phyloP scores from a whole-genome alignment of 148 eudicot genomes.

The Tetragonia tetragonoides region DNA sequence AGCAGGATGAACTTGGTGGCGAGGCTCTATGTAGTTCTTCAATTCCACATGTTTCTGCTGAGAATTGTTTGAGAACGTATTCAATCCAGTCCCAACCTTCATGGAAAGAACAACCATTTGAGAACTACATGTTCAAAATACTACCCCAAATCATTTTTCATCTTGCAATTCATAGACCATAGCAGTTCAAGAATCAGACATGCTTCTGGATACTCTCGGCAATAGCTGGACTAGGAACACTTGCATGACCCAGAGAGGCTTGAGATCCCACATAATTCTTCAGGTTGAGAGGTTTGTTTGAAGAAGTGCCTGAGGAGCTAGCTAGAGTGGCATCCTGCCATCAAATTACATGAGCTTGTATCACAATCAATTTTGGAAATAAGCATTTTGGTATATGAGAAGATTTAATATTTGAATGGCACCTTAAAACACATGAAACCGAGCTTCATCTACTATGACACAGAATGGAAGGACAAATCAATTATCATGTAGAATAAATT shows the following conservation, averaged over 20 bases:
- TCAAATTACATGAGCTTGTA: constrained; percentile 2
- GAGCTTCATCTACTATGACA: too few species aligned
- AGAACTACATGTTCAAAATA: neutral
- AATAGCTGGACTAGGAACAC: neutral
- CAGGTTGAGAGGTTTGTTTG: constrained; percentile 19
- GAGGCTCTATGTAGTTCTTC: neutral
- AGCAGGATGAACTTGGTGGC: neutral
- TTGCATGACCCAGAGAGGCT: constrained; percentile 1
- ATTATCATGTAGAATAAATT: too few species aligned
- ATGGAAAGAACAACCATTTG: neutral
- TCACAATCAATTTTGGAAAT: too few species aligned
- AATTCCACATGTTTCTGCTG: neutral
- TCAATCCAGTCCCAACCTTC: constrained; percentile 17
- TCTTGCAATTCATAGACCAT: neutral
- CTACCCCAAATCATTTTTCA: too few species aligned
- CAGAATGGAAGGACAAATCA: too few species aligned
- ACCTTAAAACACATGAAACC: too few species aligned
- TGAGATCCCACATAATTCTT: constrained; percentile 16
- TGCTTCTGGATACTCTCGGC: constrained; percentile 7
- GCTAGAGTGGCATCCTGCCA: constrained; percentile 41
- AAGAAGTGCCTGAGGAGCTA: constrained; percentile 35
- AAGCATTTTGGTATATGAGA: too few species aligned
- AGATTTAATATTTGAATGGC: too few species aligned
- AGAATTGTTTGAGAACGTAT: neutral
- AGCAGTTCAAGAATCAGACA: constrained; percentile 11